Evolutionary conservation across 1,284 basidiomycete genomes (phyloP), one percentile per base, ranked within the genome.

Genomic region (Trichosporon sp.): DNA sequence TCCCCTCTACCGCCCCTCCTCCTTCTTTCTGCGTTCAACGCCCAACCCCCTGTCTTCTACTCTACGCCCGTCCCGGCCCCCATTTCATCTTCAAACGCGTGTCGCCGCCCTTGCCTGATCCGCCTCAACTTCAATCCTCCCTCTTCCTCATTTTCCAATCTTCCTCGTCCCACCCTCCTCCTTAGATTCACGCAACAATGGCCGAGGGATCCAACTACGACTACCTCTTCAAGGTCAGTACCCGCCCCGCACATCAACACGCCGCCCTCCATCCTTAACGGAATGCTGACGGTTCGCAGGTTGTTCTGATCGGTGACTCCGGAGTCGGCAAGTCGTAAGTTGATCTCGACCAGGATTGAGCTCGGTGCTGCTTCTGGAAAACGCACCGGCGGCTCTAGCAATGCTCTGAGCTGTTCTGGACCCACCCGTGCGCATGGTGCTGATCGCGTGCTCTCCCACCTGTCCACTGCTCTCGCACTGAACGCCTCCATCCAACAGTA

Each of bases 291-390:
- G n/a, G 6, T 29, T 37, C 61, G 19, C 56, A 95, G 92, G 91
- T 95, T 72, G 95, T 98, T 71, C 87, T 98, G 72, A 98, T 98
- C 84, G 95, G 96, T 78, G 95, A 99, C 83, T 96, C 93, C 71
- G 96, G 95, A 74, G 95, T 98, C 79, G 95, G 95, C 81, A 99
- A 99, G 87, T 97, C 84, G 82, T 85, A 67, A 71, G 83, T 81
- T 36, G 14, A 44, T 54, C 10, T 29, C 25, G 25, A 29, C 25
- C 13, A 29, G 49, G 27, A 6, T 29, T 16, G 49, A 40, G 32
- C 34, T 29, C 16, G 36, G 34, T 27, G 57, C 57, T 29, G 19
- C 16, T 13, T 21, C 33, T 40, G 57, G 16, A 6, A 23, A 40
- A 9, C 57, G 33, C 19, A 21, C 40, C 40, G 40, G 40, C 40